These are phyloP conservation scores for Isoetes taiwanensis DNA, from an alignment of 75 land plant genomes.

Conservation along the genomic window DNA sequence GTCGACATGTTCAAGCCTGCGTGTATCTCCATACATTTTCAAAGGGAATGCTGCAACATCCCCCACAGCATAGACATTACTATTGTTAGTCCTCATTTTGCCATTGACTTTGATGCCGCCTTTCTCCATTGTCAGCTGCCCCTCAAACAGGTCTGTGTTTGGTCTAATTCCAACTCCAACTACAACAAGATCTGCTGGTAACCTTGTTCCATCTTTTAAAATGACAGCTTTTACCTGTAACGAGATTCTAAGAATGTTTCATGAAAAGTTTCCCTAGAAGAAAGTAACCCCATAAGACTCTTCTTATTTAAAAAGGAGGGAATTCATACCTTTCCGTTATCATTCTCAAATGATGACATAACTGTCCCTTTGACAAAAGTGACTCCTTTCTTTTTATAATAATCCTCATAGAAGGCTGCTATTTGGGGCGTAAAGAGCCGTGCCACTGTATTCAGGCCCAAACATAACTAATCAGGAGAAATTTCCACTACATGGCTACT, in stretches of 20 bases:
- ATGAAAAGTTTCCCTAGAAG: not conserved
- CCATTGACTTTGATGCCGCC: constrained; percentile 88
- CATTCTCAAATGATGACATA: constrained; percentile 61
- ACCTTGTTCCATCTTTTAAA: constrained; percentile 47
- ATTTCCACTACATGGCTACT: not conserved
- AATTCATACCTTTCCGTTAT: constrained; percentile 20
- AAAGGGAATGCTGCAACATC: constrained; percentile 85
- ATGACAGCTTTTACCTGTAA: constrained; percentile 59
- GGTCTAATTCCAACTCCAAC: constrained; percentile 87
- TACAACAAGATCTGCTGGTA: constrained; percentile 73
- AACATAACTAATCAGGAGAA: not conserved
- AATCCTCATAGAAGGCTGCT: constrained; percentile 76
- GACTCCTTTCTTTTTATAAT: constrained; percentile 66
- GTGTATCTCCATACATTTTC: constrained; percentile 47
- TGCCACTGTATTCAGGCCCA: constrained; percentile 30
- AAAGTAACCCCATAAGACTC: not conserved
- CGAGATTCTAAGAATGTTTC: not conserved
- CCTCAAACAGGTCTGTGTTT: constrained; percentile 59
- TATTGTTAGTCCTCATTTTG: constrained; percentile 59
- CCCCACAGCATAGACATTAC: constrained; percentile 77
- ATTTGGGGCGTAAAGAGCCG: constrained; percentile 86
- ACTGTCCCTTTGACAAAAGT: constrained; percentile 68
- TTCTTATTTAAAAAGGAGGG: not conserved
- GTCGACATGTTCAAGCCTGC: constrained; percentile 89
- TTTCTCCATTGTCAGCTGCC: constrained; percentile 62